These are phyloP conservation scores for Lasiodiplodia sp. DNA, from an alignment of 2,329 filamentous ascomycete genomes.

Conservation along the genomic window DNA sequence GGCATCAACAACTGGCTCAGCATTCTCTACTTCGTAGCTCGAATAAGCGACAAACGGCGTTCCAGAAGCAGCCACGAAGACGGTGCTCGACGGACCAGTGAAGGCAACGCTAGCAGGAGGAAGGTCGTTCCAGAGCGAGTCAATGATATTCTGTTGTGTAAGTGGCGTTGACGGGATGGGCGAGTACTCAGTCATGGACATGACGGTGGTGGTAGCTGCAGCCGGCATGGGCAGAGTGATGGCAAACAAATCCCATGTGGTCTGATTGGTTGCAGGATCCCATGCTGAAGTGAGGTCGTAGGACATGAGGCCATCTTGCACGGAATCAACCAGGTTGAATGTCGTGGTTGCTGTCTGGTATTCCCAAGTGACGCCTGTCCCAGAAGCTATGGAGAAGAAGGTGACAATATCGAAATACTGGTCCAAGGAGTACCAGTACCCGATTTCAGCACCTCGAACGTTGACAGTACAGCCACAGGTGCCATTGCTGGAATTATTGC, in stretches of 20 bases:
- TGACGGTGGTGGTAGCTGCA: constrained; percentile 41
- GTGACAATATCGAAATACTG: constrained; percentile 6
- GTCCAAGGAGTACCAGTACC: constrained; percentile 42
- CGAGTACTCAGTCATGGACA: constrained; percentile 37
- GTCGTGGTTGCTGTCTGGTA: constrained; percentile 39
- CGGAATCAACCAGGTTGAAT: constrained; percentile 42
- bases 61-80: constrained; percentile 37
- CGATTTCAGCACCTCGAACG: constrained; percentile 42
- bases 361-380: constrained; percentile 36
- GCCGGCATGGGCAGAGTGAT: constrained; percentile 35
- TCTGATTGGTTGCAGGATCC: constrained; percentile 34
- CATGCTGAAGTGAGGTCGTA: constrained; percentile 33
- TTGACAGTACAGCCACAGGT: constrained; percentile 43
- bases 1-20: constrained; percentile 34
- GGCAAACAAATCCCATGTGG: constrained; percentile 1
- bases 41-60: constrained; percentile 54
- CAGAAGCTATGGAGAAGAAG: not conserved
- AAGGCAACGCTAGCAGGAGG: constrained; percentile 38
- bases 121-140: constrained; percentile 32
- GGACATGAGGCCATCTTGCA: constrained; percentile 35
- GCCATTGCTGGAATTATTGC: constrained; percentile 28
- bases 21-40: constrained; percentile 51
- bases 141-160: constrained; percentile 35
- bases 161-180: constrained; percentile 37
- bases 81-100: constrained; percentile 36